Evolutionary conservation across 768 basidiomycete species (phyloP).

Genomic region (Neoboletus brunneissimus): DNA sequence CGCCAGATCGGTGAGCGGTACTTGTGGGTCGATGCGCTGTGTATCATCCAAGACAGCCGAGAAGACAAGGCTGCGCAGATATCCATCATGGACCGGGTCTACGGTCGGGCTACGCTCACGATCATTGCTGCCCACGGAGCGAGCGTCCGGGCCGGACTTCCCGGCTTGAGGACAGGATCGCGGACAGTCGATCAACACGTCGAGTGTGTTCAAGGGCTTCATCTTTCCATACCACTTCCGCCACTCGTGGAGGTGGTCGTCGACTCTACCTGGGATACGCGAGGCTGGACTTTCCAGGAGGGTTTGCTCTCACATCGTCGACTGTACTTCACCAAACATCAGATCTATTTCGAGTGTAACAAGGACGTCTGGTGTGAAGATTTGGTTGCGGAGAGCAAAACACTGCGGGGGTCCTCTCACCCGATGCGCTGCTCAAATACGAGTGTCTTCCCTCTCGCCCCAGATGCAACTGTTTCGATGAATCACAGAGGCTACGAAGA

Average conservation of each 20-base stretch:
- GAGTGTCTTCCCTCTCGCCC: background rate
- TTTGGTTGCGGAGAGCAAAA: conserved; percentile 17
- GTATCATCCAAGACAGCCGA: conserved; percentile 23
- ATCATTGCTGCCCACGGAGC: conserved; percentile 20
- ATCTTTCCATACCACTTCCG: conserved; percentile 20
- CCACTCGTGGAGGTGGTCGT: conserved; percentile 1
- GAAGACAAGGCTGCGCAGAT: conserved; percentile 20
- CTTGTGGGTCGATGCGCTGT: conserved; percentile 26
- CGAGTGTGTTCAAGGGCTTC: conserved; percentile 20
- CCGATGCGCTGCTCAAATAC: conserved; percentile 4
- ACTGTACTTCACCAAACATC: conserved; percentile 19
- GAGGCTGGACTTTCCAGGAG: conserved; percentile 28
- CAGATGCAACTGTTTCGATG: background rate
- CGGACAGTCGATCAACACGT: conserved; percentile 16
- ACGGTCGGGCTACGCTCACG: conserved; percentile 15
- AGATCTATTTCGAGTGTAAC: conserved; percentile 23
- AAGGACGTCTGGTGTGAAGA: conserved; percentile 24
- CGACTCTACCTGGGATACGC: conserved; percentile 15
- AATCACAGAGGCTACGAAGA: conserved; percentile 3
- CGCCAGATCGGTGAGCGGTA: conserved; percentile 21
- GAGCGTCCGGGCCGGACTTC: conserved; percentile 8
- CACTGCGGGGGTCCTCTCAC: background rate
- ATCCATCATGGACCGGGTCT: conserved; percentile 19
- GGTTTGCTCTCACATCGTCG: conserved; percentile 20
- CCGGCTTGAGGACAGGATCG: conserved; percentile 12